Conservation (phyloP, 352 stramenopile genomes). For the Phytophthora lateralis region DNA sequence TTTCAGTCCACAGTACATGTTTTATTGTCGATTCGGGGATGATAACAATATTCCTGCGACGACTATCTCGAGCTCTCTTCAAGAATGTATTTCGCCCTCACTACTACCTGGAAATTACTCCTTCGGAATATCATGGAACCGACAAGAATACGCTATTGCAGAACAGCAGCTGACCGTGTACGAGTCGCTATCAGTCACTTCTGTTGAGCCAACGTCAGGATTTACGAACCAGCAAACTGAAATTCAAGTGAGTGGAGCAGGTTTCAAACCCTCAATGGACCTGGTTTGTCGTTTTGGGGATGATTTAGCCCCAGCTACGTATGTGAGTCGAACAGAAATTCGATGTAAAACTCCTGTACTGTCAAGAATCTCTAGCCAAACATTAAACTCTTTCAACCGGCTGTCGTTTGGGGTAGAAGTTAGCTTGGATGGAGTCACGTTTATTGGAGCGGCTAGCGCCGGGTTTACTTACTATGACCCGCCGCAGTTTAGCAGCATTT, state of each 20-base stretch:
- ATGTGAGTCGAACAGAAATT: constrained; percentile 34
- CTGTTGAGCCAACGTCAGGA: constrained; percentile 29
- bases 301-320: constrained; percentile 13
- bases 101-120: constrained; percentile 36
- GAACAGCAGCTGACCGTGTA: constrained; percentile 15
- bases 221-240: constrained; percentile 15
- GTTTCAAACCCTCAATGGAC: constrained; percentile 23
- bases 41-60: constrained; percentile 3
- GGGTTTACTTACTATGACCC: constrained; percentile 32
- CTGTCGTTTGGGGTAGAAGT: constrained; percentile 24
- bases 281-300: constrained; percentile 41
- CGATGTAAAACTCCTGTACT: constrained; percentile 21
- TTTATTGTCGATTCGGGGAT: constrained; percentile 32
- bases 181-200: constrained; percentile 24
- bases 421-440: constrained; percentile 36
- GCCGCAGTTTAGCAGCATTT: constrained; percentile 22
- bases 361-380: constrained; percentile 1
- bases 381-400: not conserved
- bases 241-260: constrained; percentile 30
- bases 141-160: constrained; percentile 30
- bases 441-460: constrained; percentile 13
- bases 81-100: constrained; percentile 36
- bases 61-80: constrained; percentile 25
- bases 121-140: constrained; percentile 47
- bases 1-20: constrained; percentile 14